phyloP scores from a whole-genome alignment of 2,329 filamentous ascomycete species.

The Keithomyces neogunnii region DNA sequence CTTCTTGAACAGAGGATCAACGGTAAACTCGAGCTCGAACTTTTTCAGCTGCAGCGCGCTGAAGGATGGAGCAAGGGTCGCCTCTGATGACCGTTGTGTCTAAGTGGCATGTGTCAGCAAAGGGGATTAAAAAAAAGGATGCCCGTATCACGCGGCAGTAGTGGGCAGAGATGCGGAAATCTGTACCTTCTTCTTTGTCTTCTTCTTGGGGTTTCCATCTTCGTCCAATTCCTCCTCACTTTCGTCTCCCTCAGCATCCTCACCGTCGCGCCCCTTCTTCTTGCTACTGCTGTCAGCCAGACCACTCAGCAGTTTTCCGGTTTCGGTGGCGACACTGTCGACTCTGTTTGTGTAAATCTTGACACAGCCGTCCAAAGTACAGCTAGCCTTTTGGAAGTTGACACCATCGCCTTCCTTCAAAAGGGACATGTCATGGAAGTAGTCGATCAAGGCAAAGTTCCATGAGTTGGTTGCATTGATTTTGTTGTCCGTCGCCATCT shows the following conservation, averaged over 20 bases:
- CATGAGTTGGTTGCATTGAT: slow-evolving; percentile 98
- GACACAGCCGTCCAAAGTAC: slow-evolving; percentile 93
- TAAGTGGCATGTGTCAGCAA: slow-evolving; percentile 15
- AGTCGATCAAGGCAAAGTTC: slow-evolving; percentile 99
- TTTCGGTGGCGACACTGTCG: slow-evolving; percentile 96
- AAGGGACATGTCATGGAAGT: slow-evolving; percentile 98
- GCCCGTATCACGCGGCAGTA: not conserved
- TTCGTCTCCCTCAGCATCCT: slow-evolving; percentile 59
- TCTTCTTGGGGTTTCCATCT: slow-evolving; percentile 51
- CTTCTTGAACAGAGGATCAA: slow-evolving; percentile 98
- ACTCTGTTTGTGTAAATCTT: slow-evolving; percentile 99
- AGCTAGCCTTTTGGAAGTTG: slow-evolving; percentile 98
- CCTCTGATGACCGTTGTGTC: slow-evolving; percentile 74
- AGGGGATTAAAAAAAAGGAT: slow-evolving; percentile 3
- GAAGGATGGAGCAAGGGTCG: slow-evolving; percentile 87
- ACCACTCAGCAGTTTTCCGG: slow-evolving; percentile 87
- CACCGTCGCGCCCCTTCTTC: slow-evolving; percentile 57
- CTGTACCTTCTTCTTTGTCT: slow-evolving; percentile 66
- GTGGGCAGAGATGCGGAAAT: not conserved
- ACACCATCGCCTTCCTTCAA: slow-evolving; percentile 93
- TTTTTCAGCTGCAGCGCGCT: slow-evolving; percentile 88
- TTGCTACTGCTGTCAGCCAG: slow-evolving; percentile 79
- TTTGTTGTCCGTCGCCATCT: slow-evolving; percentile 99
- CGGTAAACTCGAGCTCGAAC: slow-evolving; percentile 91
- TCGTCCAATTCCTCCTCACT: slow-evolving; percentile 56